Evolutionary conservation across 164 flowering plant genomes (phyloP).

Genomic region (Vitis amurensis): DNA sequence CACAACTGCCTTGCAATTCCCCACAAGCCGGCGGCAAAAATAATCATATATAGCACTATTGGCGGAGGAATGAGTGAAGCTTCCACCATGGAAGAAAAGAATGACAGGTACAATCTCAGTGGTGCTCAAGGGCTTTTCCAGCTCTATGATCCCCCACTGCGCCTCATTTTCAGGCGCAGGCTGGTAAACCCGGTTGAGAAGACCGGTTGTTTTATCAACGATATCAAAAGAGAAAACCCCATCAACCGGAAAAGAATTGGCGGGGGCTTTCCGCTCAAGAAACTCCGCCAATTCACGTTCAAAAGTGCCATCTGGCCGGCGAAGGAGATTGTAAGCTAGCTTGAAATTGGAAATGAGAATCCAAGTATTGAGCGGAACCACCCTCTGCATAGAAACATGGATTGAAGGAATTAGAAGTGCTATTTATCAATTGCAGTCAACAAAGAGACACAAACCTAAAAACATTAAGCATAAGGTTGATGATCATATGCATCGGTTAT

Average conservation of each 20-base stretch:
- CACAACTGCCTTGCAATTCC: slow-evolving; percentile 52
- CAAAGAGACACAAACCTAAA: too few relatives aligned
- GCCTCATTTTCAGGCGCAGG: slow-evolving; percentile 33
- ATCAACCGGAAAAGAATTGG: slow-evolving; percentile 57
- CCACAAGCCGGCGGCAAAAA: slow-evolving; percentile 61
- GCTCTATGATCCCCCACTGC: slow-evolving; percentile 45
- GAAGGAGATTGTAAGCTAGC: slow-evolving; percentile 66
- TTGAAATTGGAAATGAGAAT: slow-evolving; percentile 76
- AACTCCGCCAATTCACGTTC: slow-evolving; percentile 64
- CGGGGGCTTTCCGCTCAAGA: slow-evolving; percentile 64
- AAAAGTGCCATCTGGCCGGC: slow-evolving; percentile 69
- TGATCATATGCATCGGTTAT: too few relatives aligned
- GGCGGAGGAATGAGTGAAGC: slow-evolving; percentile 72
- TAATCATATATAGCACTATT: slow-evolving; percentile 77
- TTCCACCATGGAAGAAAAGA: slow-evolving; percentile 75
- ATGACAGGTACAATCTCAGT: slow-evolving; percentile 61
- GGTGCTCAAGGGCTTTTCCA: slow-evolving; percentile 55
- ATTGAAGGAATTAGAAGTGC: background rate
- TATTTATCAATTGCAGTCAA: too few relatives aligned
- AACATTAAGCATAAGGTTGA: too few relatives aligned
- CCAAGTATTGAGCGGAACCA: slow-evolving; percentile 74
- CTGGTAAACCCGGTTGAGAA: slow-evolving; percentile 52
- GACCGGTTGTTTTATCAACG: slow-evolving; percentile 46
- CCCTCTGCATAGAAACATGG: slow-evolving; percentile 35
- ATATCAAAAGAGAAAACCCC: slow-evolving; percentile 69